These are phyloP conservation scores for Ogataea haglerorum DNA, from an alignment of 805 yeast genomes.

Conservation along the genomic window DNA sequence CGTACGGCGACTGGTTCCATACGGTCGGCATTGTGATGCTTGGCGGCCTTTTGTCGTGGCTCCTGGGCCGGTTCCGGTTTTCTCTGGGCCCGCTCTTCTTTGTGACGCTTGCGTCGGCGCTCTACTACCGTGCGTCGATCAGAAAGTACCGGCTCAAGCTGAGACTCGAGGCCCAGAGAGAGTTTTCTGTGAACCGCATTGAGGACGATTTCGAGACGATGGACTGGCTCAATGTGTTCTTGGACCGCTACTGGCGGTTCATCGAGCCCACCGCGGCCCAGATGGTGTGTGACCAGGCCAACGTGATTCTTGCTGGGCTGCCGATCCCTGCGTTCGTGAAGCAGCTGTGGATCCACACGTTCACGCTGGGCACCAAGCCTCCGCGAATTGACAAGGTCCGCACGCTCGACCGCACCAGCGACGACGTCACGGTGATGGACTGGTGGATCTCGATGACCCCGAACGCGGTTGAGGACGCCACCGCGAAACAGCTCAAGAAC, in stretches of 20 bases:
- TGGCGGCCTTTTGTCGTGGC: constrained; percentile 72
- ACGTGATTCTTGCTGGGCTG: constrained; percentile 74
- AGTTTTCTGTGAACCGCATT: constrained; percentile 71
- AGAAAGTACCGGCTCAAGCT: constrained; percentile 71
- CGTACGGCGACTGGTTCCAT: constrained; percentile 97
- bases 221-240: constrained; percentile 91
- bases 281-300: constrained; percentile 80
- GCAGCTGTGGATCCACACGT: constrained; percentile 78
- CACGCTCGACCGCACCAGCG: constrained; percentile 84
- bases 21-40: constrained; percentile 66
- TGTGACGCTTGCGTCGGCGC: constrained; percentile 55
- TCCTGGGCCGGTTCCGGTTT: constrained; percentile 72
- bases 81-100: constrained; percentile 80
- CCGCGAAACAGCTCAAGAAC: constrained; percentile 78
- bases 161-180: constrained; percentile 82
- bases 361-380: constrained; percentile 94
- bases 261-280: constrained; percentile 87
- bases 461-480: constrained; percentile 80
- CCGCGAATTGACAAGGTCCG: constrained; percentile 89
- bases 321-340: constrained; percentile 82
- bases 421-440: constrained; percentile 95
- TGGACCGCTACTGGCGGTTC: constrained; percentile 89
- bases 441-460: constrained; percentile 94
- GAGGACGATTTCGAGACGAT: constrained; percentile 89
- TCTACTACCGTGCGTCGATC: constrained; percentile 79